phyloP scores from a whole-genome alignment of 2,329 filamentous ascomycete genomes.

The Sarocladium brachiariae region DNA sequence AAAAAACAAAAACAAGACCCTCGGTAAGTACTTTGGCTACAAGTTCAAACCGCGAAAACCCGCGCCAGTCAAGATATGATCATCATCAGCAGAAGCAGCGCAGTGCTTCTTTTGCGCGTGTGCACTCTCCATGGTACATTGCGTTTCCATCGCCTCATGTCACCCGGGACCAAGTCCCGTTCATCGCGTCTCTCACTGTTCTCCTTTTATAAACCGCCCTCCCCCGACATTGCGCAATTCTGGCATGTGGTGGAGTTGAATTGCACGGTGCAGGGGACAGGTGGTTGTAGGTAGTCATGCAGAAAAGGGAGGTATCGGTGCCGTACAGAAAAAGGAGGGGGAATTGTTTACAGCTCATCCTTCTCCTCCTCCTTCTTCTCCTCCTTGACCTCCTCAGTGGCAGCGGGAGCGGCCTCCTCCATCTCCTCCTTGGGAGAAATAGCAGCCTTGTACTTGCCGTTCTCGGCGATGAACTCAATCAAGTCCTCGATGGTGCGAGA shows the following conservation, averaged over 20 bases:
- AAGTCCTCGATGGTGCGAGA: constrained; percentile 87
- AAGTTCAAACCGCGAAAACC: constrained; percentile 1
- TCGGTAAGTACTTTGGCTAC: constrained; percentile 3
- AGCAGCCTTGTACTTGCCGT: constrained; percentile 80
- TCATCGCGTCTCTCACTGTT: not conserved
- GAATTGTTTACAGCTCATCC: constrained; percentile 64
- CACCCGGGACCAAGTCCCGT: not conserved
- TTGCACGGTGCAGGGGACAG: not conserved
- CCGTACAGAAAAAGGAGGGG: not conserved
- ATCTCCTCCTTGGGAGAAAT: constrained; percentile 50
- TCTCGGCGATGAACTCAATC: constrained; percentile 86
- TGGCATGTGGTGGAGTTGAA: not conserved
- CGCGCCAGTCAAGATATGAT: constrained; percentile 6
- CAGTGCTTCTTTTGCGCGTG: not conserved
- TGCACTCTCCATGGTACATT: constrained; percentile 1
- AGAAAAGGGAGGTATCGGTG: not conserved
- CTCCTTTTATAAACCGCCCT: not conserved
- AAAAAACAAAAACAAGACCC: constrained; percentile 1
- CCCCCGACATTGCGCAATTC: not conserved
- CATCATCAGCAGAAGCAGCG: constrained; percentile 1
- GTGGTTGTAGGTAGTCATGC: not conserved
- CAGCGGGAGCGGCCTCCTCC: constrained; percentile 48
- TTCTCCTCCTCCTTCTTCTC: constrained; percentile 39
- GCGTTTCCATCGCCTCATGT: not conserved
- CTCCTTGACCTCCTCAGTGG: constrained; percentile 40